Conservation (phyloP, 805 yeast genomes). For the Ascoidea tarda region DNA sequence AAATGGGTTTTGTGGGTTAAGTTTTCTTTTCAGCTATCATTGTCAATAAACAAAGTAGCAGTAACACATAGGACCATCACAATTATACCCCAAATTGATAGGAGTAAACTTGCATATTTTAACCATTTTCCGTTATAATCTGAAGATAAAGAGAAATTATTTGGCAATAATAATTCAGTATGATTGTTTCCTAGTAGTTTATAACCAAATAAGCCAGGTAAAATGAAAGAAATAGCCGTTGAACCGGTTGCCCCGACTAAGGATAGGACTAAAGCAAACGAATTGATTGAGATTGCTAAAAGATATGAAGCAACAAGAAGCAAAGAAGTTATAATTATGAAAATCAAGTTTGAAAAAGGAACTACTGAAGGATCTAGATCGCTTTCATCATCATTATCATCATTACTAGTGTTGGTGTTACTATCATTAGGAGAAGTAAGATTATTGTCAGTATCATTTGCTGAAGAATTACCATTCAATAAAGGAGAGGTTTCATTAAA, state of each 20-base stretch:
- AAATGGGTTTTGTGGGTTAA: no score
- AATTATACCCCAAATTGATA: slow-evolving; percentile 53
- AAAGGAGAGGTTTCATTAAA: slow-evolving; percentile 2
- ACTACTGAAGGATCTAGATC: slow-evolving; percentile 18
- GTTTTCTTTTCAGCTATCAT: no score
- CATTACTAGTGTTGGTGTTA: no score
- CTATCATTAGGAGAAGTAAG: not conserved
- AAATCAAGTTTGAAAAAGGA: slow-evolving; percentile 32
- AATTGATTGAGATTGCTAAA: slow-evolving; percentile 42
- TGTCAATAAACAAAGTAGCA: slow-evolving; percentile 16
- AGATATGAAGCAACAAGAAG: slow-evolving; percentile 35
- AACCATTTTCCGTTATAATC: slow-evolving; percentile 17
- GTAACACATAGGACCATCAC: slow-evolving; percentile 58
- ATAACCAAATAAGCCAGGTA: slow-evolving; percentile 69
- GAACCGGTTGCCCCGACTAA: slow-evolving; percentile 79
- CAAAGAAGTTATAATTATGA: slow-evolving; percentile 31
- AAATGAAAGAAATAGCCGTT: slow-evolving; percentile 60
- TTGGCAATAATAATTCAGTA: not conserved
- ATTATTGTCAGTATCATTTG: no score
- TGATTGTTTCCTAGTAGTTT: slow-evolving; percentile 25
- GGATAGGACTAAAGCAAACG: slow-evolving; percentile 57
- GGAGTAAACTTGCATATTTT: slow-evolving; percentile 35
- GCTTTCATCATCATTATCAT: not conserved
- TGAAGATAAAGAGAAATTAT: not conserved
- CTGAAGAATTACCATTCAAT: not conserved